phyloP scores from a whole-genome alignment of 495 filamentous ascomycete species.

The Penicillium herquei region DNA sequence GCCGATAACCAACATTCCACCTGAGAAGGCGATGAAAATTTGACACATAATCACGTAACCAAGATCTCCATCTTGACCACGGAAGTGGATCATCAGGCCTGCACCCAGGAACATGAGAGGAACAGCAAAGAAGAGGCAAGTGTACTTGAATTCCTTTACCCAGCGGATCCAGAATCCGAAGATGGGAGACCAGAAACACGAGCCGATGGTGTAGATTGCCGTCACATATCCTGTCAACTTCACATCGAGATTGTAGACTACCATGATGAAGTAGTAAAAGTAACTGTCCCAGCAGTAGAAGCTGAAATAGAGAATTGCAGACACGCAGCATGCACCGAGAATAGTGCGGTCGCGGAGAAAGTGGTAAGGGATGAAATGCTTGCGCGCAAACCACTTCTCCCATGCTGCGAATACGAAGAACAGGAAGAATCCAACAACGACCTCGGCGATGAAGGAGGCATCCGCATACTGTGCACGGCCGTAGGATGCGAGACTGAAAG shows the following conservation, averaged over 20 bases:
- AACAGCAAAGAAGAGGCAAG: conserved; percentile 51
- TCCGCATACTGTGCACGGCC: conserved; percentile 49
- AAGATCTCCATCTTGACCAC: conserved; percentile 49
- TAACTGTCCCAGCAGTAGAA: conserved; percentile 54
- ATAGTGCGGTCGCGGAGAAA: conserved; percentile 64
- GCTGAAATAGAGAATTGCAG: conserved; percentile 56
- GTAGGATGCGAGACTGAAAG: conserved; percentile 53
- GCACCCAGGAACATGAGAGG: conserved; percentile 56
- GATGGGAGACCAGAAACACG: conserved; percentile 40
- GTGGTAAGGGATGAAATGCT: conserved; percentile 56
- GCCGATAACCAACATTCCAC: conserved; percentile 59
- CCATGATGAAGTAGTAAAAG: conserved; percentile 66
- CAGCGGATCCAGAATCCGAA: conserved; percentile 54
- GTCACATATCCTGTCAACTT: conserved; percentile 55
- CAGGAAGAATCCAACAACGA: conserved; percentile 55
- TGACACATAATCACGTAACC: conserved; percentile 73
- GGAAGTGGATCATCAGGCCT: conserved; percentile 67
- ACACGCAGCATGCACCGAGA: conserved; percentile 57
- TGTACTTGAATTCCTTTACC: conserved; percentile 53
- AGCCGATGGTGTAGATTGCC: conserved; percentile 37
- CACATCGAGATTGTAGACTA: conserved; percentile 59
- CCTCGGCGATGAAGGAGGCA: conserved; percentile 51
- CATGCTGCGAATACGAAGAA: conserved; percentile 55
- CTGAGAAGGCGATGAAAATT: conserved; percentile 68
- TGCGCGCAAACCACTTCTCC: conserved; percentile 54